phyloP scores from a whole-genome alignment of 768 basidiomycete genomes.

The Leccinum disarticulatum region DNA sequence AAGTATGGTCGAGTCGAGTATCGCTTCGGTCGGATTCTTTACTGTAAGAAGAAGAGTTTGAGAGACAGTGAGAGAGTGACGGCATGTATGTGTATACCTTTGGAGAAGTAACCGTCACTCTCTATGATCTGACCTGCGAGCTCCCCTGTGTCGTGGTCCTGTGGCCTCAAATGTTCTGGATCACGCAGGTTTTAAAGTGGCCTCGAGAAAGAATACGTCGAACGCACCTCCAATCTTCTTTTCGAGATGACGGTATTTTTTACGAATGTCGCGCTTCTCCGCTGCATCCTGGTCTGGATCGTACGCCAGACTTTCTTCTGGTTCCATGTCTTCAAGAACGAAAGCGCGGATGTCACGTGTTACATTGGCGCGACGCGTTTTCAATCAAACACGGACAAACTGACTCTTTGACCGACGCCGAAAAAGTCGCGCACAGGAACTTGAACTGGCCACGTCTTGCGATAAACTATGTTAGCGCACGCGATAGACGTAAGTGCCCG shows the following conservation, averaged over 20 bases:
- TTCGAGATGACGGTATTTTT: constrained; percentile 68
- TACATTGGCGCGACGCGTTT: constrained; percentile 24
- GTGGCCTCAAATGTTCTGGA: constrained; percentile 49
- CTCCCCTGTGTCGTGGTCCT: constrained; percentile 55
- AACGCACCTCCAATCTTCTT: constrained; percentile 61
- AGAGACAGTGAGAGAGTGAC: constrained; percentile 3
- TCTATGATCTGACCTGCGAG: constrained; percentile 54
- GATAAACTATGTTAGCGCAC: constrained; percentile 20
- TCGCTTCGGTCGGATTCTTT: constrained; percentile 82
- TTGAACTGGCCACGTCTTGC: not conserved
- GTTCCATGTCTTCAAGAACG: constrained; percentile 17
- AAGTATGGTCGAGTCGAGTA: constrained; percentile 84
- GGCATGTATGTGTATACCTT: constrained; percentile 42
- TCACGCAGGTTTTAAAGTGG: constrained; percentile 1
- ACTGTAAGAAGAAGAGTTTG: constrained; percentile 41
- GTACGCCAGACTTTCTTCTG: constrained; percentile 46
- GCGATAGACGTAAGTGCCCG: constrained; percentile 32
- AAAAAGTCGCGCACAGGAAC: not conserved
- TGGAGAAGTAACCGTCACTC: constrained; percentile 62
- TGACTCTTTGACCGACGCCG: not conserved
- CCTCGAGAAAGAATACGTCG: not conserved
- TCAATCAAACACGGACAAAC: constrained; percentile 21
- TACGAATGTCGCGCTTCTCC: constrained; percentile 71
- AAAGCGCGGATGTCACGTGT: constrained; percentile 16
- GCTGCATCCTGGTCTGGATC: constrained; percentile 86